These are phyloP conservation scores for Geotrichum phurueaensis DNA, from an alignment of 1,139 yeast genomes.

Conservation along the genomic window DNA sequence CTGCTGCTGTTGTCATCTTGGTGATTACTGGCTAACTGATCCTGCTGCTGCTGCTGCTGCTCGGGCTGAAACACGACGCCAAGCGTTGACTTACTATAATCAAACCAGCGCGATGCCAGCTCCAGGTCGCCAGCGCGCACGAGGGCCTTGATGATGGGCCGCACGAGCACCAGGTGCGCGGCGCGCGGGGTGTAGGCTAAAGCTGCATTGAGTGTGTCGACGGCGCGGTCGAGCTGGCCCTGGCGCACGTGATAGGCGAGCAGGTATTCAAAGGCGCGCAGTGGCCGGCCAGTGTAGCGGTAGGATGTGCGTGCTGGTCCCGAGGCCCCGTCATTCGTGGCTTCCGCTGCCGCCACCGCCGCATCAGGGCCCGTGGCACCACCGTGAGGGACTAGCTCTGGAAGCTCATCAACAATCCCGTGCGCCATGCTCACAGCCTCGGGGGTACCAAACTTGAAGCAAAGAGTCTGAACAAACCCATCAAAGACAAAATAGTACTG, in stretches of 20 bases:
- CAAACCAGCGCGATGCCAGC: neutral
- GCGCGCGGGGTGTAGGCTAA: neutral
- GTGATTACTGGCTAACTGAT: no score
- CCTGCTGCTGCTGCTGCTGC: no score
- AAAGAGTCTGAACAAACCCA: constrained; percentile 8
- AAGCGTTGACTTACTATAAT: neutral
- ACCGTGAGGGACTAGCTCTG: neutral
- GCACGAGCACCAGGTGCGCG: neutral
- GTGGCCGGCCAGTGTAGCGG: constrained; percentile 1
- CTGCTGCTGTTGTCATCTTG: no score
- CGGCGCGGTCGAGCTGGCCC: neutral
- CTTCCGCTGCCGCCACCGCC: neutral
- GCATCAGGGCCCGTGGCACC: neutral
- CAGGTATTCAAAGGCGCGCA: neutral
- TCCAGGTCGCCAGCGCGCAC: neutral
- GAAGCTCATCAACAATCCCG: constrained; percentile 7
- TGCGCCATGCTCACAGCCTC: constrained; percentile 10
- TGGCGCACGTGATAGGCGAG: neutral
- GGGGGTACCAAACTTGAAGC: constrained; percentile 3
- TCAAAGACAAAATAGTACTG: constrained; percentile 5
- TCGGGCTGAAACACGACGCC: neutral
- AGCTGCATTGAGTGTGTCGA: neutral
- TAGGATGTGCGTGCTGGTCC: neutral
- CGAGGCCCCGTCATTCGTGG: neutral
- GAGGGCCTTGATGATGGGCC: neutral